These are phyloP conservation scores for Trifolium fragiferum DNA, from an alignment of 306 rosid species.

Conservation along the genomic window DNA sequence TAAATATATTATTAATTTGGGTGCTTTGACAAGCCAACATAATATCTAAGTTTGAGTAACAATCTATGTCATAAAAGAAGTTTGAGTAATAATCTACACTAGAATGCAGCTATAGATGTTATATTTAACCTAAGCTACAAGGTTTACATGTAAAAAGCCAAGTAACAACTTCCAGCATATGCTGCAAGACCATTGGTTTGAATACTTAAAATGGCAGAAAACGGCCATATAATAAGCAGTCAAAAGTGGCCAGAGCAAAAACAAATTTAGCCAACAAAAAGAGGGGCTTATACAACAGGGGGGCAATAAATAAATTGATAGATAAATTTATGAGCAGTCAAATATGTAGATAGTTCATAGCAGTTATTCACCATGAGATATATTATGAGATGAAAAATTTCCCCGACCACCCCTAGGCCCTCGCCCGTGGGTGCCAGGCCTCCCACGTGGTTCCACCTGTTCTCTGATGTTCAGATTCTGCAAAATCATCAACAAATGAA, in stretches of 20 bases:
- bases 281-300: slow-evolving; percentile 1
- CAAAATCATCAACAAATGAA: slow-evolving; percentile 45
- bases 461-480: slow-evolving; percentile 83
- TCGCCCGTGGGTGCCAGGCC: slow-evolving; percentile 72
- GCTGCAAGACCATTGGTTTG: slow-evolving; percentile 33
- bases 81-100: slow-evolving; percentile 35
- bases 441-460: slow-evolving; percentile 76
- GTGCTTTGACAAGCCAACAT: slow-evolving; percentile 32
- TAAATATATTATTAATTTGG: slow-evolving; percentile 38
- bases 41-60: slow-evolving; percentile 38
- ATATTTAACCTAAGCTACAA: slow-evolving; percentile 34
- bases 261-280: slow-evolving; percentile 22
- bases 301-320: slow-evolving; percentile 6
- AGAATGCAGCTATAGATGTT: slow-evolving; percentile 23
- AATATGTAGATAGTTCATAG: slow-evolving; percentile 28
- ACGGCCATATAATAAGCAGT: slow-evolving; percentile 23
- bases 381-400: slow-evolving; percentile 63
- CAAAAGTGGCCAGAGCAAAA: slow-evolving; percentile 24
- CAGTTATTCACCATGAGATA: slow-evolving; percentile 65
- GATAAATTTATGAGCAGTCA: slow-evolving; percentile 12
- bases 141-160: slow-evolving; percentile 22
- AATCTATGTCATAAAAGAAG: neutral
- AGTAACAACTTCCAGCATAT: slow-evolving; percentile 32
- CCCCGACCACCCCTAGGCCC: slow-evolving; percentile 82
- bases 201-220: slow-evolving; percentile 34